Evolutionary conservation across 2,329 filamentous ascomycete species (phyloP).

Genomic region (Trichoderma lentiforme): DNA sequence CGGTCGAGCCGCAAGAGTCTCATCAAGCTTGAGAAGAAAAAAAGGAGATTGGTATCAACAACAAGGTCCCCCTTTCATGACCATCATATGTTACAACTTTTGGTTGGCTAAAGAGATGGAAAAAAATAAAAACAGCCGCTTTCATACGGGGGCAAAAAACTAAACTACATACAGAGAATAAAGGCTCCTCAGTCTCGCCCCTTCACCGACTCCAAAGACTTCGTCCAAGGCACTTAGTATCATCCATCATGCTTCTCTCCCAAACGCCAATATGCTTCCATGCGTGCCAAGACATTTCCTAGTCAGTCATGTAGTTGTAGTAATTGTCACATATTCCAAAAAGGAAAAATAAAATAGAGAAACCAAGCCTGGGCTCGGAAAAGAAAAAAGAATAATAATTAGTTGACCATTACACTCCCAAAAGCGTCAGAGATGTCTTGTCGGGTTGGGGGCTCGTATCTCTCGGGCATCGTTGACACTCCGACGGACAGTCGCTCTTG

Average conservation of each 20-base stretch:
- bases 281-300: slow-evolving; percentile 47
- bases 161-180: slow-evolving; percentile 16
- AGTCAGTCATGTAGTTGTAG: slow-evolving; percentile 14
- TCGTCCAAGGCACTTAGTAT: neutral
- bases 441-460: slow-evolving; percentile 40
- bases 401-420: slow-evolving; percentile 53
- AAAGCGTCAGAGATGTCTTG: slow-evolving; percentile 55
- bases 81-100: neutral
- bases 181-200: slow-evolving; percentile 1
- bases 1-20: neutral
- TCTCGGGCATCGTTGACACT: slow-evolving; percentile 39
- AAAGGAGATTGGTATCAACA: slow-evolving; percentile 16
- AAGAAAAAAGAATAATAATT: slow-evolving; percentile 12
- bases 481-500: slow-evolving; percentile 70
- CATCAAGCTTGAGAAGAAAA: neutral
- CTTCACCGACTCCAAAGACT: neutral
- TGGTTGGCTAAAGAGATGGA: neutral
- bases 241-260: neutral
- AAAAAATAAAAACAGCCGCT: slow-evolving; percentile 2
- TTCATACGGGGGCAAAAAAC: slow-evolving; percentile 4
- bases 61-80: neutral
- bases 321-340: slow-evolving; percentile 15
- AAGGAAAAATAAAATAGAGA: neutral
- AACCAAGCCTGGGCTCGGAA: neutral
- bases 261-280: slow-evolving; percentile 33